Percentiles rank a stretch among this genome's conserved stretches.
These are phyloP conservation scores for Leishmania amazonensis DNA, from an alignment of 208 protist genomes.

Conservation along the genomic window DNA sequence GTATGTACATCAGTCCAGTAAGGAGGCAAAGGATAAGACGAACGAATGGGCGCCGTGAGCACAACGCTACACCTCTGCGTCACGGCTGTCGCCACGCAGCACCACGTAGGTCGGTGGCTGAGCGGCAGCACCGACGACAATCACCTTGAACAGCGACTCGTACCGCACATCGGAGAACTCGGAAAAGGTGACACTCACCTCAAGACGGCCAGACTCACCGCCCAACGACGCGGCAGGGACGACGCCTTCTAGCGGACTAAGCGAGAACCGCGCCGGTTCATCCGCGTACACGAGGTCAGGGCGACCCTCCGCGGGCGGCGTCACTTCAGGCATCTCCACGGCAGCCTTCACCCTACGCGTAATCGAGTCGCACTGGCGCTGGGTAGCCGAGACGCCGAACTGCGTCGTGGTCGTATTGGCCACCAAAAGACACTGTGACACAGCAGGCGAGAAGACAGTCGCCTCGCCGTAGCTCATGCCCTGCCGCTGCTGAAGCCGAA, in stretches of 20 bases:
- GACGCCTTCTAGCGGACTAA: constrained; percentile 46
- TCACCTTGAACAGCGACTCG: constrained; percentile 62
- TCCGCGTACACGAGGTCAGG: constrained; percentile 30
- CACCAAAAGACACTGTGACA: neutral
- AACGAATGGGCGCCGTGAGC: neutral
- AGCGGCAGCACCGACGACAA: constrained; percentile 44
- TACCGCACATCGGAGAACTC: constrained; percentile 77
- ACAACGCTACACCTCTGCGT: constrained; percentile 67
- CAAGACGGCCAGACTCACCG: constrained; percentile 54
- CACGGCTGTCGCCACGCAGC: constrained; percentile 78
- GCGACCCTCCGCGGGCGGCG: constrained; percentile 29
- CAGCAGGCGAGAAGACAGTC: neutral
- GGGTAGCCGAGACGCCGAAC: constrained; percentile 15
- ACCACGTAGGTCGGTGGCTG: constrained; percentile 41
- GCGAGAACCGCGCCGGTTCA: constrained; percentile 46
- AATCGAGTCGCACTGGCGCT: constrained; percentile 13
- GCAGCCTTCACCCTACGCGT: constrained; percentile 49
- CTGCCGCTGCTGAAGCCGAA: constrained; percentile 24
- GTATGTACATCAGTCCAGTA: neutral
- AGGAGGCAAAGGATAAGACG: neutral
- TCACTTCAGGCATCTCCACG: constrained; percentile 41
- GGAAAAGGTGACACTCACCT: constrained; percentile 53
- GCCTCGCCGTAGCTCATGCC: neutral
- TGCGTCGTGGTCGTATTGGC: constrained; percentile 23
- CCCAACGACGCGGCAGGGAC: constrained; percentile 74